A percentile compares a stretch with the other conserved stretches of the same genome.
phyloP scores from a whole-genome alignment of 306 rosid genomes.

The Pyrus betulifolia region DNA sequence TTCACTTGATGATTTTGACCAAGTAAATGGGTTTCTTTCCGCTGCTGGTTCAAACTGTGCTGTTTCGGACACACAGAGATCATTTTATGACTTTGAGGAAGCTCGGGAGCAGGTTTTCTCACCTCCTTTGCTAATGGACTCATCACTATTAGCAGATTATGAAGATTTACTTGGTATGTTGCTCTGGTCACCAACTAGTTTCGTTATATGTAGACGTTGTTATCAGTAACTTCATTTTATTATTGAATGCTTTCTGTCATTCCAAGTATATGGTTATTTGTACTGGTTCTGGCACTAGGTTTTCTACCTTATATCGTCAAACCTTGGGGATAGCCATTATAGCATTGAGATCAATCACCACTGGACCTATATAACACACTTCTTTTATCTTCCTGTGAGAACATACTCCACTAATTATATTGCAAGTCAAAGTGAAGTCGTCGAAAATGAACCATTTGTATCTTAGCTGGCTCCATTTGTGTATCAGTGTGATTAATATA shows the following conservation, averaged over 20 bases:
- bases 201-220: slow-evolving; percentile 3
- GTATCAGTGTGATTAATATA: no score
- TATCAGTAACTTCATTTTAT: background rate
- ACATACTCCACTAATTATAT: background rate
- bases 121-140: slow-evolving; percentile 81
- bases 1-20: slow-evolving; percentile 63
- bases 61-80: slow-evolving; percentile 54
- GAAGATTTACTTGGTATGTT: slow-evolving; percentile 94
- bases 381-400: background rate
- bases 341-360: background rate
- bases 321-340: background rate
- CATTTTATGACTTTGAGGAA: slow-evolving; percentile 65
- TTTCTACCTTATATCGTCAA: background rate
- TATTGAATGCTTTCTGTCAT: slow-evolving; percentile 6
- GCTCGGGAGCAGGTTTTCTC: slow-evolving; percentile 82
- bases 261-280: background rate
- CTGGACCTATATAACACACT: background rate
- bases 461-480: no score
- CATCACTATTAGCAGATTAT: slow-evolving; percentile 68
- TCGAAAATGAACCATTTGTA: no score
- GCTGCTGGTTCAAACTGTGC: slow-evolving; percentile 52
- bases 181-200: slow-evolving; percentile 13
- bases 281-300: background rate
- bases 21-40: slow-evolving; percentile 77
- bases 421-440: background rate